A percentile compares a stretch with the other conserved stretches of the same genome.
Conservation (phyloP, 2,329 filamentous ascomycete species). For the Pseudogymnoascus sp. region DNA sequence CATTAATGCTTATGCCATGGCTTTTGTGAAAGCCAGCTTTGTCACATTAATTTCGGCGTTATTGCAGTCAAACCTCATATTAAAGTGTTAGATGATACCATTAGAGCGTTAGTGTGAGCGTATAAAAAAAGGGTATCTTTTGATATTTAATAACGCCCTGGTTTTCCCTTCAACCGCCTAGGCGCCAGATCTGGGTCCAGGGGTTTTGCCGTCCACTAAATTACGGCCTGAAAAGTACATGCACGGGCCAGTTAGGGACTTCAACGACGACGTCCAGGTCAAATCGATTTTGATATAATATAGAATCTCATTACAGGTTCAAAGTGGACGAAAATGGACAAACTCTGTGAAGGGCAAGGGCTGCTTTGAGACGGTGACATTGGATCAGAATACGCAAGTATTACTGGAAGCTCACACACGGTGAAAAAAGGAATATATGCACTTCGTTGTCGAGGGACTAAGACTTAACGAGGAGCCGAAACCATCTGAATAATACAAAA, state of each 20-base stretch:
- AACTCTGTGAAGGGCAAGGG: background rate
- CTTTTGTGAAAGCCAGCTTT: background rate
- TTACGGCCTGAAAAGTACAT: background rate
- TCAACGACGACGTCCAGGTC: background rate
- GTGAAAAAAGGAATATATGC: background rate
- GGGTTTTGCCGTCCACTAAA: slow-evolving; percentile 8
- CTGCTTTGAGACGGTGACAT: background rate
- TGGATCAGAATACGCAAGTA: background rate
- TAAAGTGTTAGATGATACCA: background rate
- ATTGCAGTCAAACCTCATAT: background rate
- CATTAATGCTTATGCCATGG: background rate
- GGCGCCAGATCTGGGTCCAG: background rate
- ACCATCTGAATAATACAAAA: background rate
- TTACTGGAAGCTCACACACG: background rate
- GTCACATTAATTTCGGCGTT: background rate
- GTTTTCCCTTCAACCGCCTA: background rate
- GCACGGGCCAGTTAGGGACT: slow-evolving; percentile 2
- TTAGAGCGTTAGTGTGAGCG: background rate
- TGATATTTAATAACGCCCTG: background rate
- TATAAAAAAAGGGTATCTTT: no score
- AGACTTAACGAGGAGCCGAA: background rate
- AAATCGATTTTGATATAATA: background rate
- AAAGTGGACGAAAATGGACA: background rate
- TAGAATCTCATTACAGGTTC: background rate
- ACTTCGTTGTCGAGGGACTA: background rate